phyloP scores from a whole-genome alignment of 1,284 basidiomycete species.

The Boletus mariae region DNA sequence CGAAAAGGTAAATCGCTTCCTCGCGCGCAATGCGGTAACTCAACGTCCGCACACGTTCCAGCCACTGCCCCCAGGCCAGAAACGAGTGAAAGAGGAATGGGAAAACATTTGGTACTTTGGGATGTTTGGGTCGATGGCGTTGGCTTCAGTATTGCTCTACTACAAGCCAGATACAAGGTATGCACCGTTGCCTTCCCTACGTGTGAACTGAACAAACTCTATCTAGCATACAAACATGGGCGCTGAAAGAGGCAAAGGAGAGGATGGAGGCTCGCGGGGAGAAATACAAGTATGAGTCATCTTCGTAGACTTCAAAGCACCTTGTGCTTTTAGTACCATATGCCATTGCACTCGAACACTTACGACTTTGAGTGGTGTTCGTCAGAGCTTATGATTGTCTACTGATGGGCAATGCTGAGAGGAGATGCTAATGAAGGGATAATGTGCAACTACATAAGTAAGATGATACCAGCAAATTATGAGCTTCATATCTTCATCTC shows the following conservation, averaged over 20 bases:
- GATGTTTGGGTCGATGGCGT: constrained; percentile 85
- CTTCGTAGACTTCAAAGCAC: constrained; percentile 26
- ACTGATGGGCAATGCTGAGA: constrained; percentile 21
- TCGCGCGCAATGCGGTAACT: constrained; percentile 3
- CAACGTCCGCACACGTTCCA: constrained; percentile 28
- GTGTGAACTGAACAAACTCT: not conserved
- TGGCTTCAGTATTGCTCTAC: constrained; percentile 75
- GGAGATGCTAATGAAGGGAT: constrained; percentile 16
- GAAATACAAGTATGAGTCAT: constrained; percentile 72
- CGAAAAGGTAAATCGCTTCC: constrained; percentile 64
- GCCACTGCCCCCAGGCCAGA: constrained; percentile 77
- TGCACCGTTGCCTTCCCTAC: constrained; percentile 29
- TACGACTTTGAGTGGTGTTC: not conserved
- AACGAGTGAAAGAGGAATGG: constrained; percentile 85
- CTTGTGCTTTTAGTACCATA: not conserved
- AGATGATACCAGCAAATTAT: constrained; percentile 25
- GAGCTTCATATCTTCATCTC: constrained; percentile 4
- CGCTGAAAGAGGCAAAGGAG: constrained; percentile 80
- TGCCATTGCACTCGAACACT: not conserved
- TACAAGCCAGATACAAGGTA: constrained; percentile 97
- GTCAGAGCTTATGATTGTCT: not conserved
- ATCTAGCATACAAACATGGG: constrained; percentile 83
- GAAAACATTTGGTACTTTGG: constrained; percentile 86
- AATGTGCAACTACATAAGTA: constrained; percentile 23
- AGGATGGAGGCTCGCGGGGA: constrained; percentile 89